Conservation (phyloP, 768 basidiomycete species). For the Boletales sp. region DNA sequence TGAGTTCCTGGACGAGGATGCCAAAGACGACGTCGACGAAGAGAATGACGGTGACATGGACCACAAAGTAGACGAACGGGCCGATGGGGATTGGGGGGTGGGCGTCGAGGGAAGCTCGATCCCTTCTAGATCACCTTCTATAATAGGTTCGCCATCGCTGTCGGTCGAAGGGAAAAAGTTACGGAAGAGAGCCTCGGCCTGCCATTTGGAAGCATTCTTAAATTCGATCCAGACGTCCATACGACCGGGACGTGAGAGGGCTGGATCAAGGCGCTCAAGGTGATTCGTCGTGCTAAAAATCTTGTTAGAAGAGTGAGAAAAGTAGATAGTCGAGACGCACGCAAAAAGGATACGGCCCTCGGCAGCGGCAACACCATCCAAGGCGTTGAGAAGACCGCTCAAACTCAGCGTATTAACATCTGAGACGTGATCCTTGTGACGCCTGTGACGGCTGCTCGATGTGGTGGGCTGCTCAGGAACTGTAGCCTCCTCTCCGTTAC, state of each 20-base stretch:
- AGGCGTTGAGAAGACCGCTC: slow-evolving; percentile 78
- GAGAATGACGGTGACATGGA: slow-evolving; percentile 43
- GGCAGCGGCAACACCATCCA: slow-evolving; percentile 83
- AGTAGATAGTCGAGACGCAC: slow-evolving; percentile 42
- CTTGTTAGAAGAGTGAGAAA: background rate
- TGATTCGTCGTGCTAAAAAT: slow-evolving; percentile 77
- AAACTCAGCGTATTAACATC: slow-evolving; percentile 80
- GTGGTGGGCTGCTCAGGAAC: slow-evolving; percentile 26
- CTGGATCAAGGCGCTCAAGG: slow-evolving; percentile 85
- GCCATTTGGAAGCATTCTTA: slow-evolving; percentile 80
- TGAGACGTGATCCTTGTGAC: slow-evolving; percentile 56
- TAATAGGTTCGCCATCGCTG: slow-evolving; percentile 34
- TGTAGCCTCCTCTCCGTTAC: slow-evolving; percentile 32
- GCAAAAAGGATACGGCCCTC: slow-evolving; percentile 89
- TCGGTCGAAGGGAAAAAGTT: slow-evolving; percentile 87
- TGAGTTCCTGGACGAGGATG: slow-evolving; percentile 29
- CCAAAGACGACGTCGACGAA: slow-evolving; percentile 39
- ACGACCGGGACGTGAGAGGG: slow-evolving; percentile 85
- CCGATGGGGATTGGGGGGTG: slow-evolving; percentile 40
- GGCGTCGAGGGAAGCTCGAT: slow-evolving; percentile 40
- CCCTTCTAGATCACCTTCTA: slow-evolving; percentile 43
- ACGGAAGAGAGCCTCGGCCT: slow-evolving; percentile 82
- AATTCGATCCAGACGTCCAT: slow-evolving; percentile 95
- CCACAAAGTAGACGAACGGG: slow-evolving; percentile 45
- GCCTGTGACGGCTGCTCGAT: slow-evolving; percentile 41